Evolutionary conservation across 139 green algal species (phyloP), one percentile per base, ranked within the genome.

Genomic region (Micractinium conductrix): DNA sequence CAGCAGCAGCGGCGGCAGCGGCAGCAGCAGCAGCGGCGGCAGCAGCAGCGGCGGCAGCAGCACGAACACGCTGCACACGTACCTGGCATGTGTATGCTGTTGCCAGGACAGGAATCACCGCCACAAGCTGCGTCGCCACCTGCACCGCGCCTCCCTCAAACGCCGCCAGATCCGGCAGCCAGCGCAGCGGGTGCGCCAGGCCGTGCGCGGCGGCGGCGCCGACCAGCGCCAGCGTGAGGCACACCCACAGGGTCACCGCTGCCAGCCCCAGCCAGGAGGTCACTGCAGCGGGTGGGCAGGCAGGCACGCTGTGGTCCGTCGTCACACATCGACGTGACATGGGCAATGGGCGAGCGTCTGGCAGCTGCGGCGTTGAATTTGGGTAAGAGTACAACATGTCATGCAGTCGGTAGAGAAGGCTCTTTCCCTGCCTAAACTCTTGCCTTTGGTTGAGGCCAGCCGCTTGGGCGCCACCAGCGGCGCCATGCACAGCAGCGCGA

Each of bases 1-100:
- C n/a, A n/a, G n/a, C n/a, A n/a, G n/a, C n/a, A n/a, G n/a, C n/a
- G n/a, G n/a, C n/a, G n/a, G n/a, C n/a, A n/a, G n/a, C n/a, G n/a
- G n/a, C n/a, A n/a, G n/a, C n/a, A n/a, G n/a, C n/a, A n/a, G n/a
- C n/a, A n/a, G n/a, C n/a, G n/a, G n/a, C n/a, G n/a, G n/a, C n/a
- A n/a, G n/a, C n/a, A n/a, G n/a, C n/a, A n/a, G n/a, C n/a, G n/a
- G n/a, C 16, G 48, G 10, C 48, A 58, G 48, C 48, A 58, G 48
- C 48, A 58, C 12, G 48, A 58, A 58, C 48, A 16, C 48, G 16
- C 12, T 58, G 48, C 16, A 58, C 63, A 42, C n/a, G 5, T 14
- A 72, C 65, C 48, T 83, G 72, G 63, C 84, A 88, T 2, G 84
- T 88, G 70, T 83, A 88, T 0, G 84, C 84, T 6, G 84, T 88